Base-by-base conservation (phyloP, 192 early-diverging fungal genomes). In the Umbelopsis ramanniana region DNA sequence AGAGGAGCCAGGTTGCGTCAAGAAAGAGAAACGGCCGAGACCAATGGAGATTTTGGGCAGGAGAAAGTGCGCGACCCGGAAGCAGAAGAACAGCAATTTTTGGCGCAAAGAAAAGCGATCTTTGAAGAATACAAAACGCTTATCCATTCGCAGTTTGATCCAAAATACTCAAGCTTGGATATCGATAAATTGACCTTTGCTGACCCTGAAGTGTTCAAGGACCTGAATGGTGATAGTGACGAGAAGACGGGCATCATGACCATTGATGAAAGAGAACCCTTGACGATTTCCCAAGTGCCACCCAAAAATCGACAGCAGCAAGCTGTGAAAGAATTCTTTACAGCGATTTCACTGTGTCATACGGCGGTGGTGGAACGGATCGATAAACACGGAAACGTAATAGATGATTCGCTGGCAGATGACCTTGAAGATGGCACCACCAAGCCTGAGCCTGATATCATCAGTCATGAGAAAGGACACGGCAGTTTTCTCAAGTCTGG, bases 311-410 rank as follows among this genome's bases (percentile, higher is more conserved):
- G 68, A 68, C 73, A 63, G 48, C 22, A 52, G 73, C 66, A 67
- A 46, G 17, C 26, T 5, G 84, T 96, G 38, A 79, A 84, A 22
- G 93, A 97, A 72, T 99, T 98, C 68, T 93, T 96, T 76, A 92
- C 89, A 4, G 82, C 95, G 23, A 79, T 99, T 23, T 92, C 95
- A 14, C 84, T 97, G 0, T 99, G 97, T 76, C 96, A 99, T 79
- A 98, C 97, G 0, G 97, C 97, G 1, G 85, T 99, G 11, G 91
- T 96, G 1, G 96, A 98, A 35, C 72, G 73, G 11, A 37, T 81
- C 17, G 87, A 78, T 43, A 81, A 83, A 35, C 82, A 84, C n/a
- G 81, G 81, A 43, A 84, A 80, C 55, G 79, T 77, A 4, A 81
- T 84, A 47, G 77, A 70, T 35, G 80, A 76, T 15, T 29, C 29